These are phyloP conservation scores for Fusarium brachygibbosum DNA, from an alignment of 2,329 filamentous ascomycete genomes.

Conservation along the genomic window DNA sequence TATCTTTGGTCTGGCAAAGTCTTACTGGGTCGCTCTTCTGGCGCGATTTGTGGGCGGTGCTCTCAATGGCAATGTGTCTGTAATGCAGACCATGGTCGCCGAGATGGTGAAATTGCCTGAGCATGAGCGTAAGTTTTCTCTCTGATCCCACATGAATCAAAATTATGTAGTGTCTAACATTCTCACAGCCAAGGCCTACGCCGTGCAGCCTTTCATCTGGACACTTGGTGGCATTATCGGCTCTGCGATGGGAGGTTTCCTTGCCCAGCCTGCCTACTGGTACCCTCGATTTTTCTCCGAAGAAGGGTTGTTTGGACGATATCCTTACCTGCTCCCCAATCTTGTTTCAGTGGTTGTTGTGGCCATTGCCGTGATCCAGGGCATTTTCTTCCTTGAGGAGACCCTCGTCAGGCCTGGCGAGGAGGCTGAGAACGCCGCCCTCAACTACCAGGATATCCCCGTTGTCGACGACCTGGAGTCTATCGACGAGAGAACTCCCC, in stretches of 20 bases:
- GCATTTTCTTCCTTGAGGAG: conserved; percentile 71
- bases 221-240: conserved; percentile 90
- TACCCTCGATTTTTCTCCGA: conserved; percentile 78
- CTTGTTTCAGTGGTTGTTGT: conserved; percentile 74
- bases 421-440: neutral
- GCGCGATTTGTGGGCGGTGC: conserved; percentile 89
- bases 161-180: neutral
- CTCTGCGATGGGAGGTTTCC: conserved; percentile 83
- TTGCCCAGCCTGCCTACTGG: conserved; percentile 68
- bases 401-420: conserved; percentile 48
- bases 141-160: rapidly evolving
- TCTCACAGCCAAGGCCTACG: conserved; percentile 72
- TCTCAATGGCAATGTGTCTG: conserved; percentile 89
- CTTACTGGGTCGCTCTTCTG: conserved; percentile 81
- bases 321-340: conserved; percentile 67
- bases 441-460: conserved; percentile 41
- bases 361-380: conserved; percentile 73
- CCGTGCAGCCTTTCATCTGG: conserved; percentile 90
- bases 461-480: conserved; percentile 44
- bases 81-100: conserved; percentile 89
- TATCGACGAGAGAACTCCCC: conserved; percentile 33
- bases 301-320: conserved; percentile 66
- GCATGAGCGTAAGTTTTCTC: conserved; percentile 69
- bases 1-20: conserved; percentile 85
- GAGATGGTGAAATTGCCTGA: conserved; percentile 93